Percentiles rank a stretch among this genome's conserved stretches.
Conservation (phyloP, 371 early-diverging fungal genomes). For the Mortierella sp. region DNA sequence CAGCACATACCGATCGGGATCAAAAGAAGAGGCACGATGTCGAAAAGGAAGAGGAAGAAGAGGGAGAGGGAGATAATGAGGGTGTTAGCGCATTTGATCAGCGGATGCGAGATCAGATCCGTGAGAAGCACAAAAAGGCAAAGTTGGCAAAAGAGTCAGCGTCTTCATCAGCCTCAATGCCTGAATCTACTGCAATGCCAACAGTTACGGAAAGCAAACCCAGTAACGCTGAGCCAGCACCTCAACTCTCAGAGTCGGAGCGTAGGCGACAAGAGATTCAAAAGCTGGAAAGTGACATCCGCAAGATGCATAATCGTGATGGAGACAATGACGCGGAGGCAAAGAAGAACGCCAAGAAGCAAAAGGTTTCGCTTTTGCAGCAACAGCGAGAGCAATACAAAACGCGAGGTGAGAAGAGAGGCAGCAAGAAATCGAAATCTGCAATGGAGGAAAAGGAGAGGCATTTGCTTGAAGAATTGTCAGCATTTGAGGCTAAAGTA, state of each 20-base stretch:
- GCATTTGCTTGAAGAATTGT: conserved; percentile 57
- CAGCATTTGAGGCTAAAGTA: conserved; percentile 59
- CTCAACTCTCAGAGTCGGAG: conserved; percentile 24
- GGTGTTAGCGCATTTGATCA: conserved; percentile 58
- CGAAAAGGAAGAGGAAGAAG: conserved; percentile 28
- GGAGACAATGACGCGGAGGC: conserved; percentile 32
- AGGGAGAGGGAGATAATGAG: conserved; percentile 45
- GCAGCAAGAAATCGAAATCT: conserved; percentile 38
- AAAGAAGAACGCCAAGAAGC: conserved; percentile 29
- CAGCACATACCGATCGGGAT: not conserved
- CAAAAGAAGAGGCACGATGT: not conserved
- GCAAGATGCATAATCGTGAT: conserved; percentile 62
- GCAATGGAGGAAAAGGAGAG: conserved; percentile 36
- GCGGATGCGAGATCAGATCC: conserved; percentile 63
- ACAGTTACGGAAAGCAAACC: not conserved
- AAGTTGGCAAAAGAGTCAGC: conserved; percentile 25
- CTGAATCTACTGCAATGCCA: conserved; percentile 1
- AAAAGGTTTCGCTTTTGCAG: conserved; percentile 66
- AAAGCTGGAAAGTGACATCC: conserved; percentile 69
- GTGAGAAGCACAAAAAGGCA: conserved; percentile 32
- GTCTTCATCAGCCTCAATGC: not conserved
- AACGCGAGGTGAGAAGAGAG: conserved; percentile 47
- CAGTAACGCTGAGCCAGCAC: not conserved
- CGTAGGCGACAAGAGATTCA: conserved; percentile 59
- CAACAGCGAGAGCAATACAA: conserved; percentile 69